These are phyloP conservation scores for Aspergillus mulundensis DNA, from an alignment of 495 filamentous ascomycete species.

Conservation along the genomic window DNA sequence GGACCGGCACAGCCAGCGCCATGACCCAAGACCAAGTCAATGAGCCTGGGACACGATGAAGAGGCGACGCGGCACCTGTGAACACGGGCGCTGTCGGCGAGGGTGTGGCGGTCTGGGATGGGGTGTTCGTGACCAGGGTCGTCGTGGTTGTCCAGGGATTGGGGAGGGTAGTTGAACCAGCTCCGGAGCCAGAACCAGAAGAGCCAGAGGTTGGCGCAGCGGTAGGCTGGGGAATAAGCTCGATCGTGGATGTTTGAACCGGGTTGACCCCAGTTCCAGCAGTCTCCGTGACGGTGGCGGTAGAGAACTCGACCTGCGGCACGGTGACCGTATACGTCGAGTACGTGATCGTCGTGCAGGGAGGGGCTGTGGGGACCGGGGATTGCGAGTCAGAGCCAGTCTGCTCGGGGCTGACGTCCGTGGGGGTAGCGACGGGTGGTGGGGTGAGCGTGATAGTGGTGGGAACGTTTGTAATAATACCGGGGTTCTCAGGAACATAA, in stretches of 20 bases:
- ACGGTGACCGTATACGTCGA: slow-evolving; percentile 64
- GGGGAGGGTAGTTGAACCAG: slow-evolving; percentile 3
- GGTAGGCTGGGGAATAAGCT: slow-evolving; percentile 18
- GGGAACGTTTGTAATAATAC: slow-evolving; percentile 70
- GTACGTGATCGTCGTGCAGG: slow-evolving; percentile 60
- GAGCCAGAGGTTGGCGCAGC: background rate
- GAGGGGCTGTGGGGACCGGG: slow-evolving; percentile 27
- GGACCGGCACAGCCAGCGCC: slow-evolving; percentile 4
- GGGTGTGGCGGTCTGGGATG: background rate
- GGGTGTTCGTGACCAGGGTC: slow-evolving; percentile 1
- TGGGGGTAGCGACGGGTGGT: slow-evolving; percentile 30
- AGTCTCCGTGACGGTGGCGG: slow-evolving; percentile 48
- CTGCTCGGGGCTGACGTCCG: slow-evolving; percentile 47
- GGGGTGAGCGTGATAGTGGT: slow-evolving; percentile 51
- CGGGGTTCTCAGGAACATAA: slow-evolving; percentile 73
- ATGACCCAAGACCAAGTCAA: slow-evolving; percentile 2
- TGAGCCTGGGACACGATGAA: background rate
- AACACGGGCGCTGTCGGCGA: background rate
- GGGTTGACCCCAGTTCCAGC: slow-evolving; percentile 14
- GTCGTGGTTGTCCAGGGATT: slow-evolving; percentile 10
- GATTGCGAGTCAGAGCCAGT: slow-evolving; percentile 10
- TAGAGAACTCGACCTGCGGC: slow-evolving; percentile 71
- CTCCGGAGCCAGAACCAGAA: too few relatives aligned
- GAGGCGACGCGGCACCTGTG: slow-evolving; percentile 7
- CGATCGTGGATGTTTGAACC: slow-evolving; percentile 21